A percentile compares a stretch with the other conserved stretches of the same genome.
These are phyloP conservation scores for Alternaria consortialis DNA, from an alignment of 2,329 filamentous ascomycete genomes.

Conservation along the genomic window DNA sequence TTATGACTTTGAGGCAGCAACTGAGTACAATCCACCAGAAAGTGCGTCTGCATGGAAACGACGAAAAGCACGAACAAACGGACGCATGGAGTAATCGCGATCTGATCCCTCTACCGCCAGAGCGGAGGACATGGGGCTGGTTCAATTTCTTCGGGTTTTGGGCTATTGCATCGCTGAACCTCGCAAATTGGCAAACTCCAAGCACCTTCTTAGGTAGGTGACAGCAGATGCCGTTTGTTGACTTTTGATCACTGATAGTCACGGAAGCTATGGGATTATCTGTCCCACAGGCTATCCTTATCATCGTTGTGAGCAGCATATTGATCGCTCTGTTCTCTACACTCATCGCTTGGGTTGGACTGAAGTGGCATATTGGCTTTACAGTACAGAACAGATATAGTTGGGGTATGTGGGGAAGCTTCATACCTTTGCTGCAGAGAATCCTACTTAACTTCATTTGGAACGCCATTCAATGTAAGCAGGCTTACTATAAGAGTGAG, in stretches of 20 bases:
- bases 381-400: slow-evolving; percentile 61
- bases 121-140: slow-evolving; percentile 53
- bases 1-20: slow-evolving; percentile 19
- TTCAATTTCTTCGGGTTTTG: slow-evolving; percentile 57
- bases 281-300: slow-evolving; percentile 58
- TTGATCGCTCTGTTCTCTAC: slow-evolving; percentile 56
- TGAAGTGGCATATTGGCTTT: slow-evolving; percentile 62
- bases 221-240: background rate
- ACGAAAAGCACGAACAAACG: slow-evolving; percentile 56
- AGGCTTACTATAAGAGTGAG: background rate
- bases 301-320: slow-evolving; percentile 57
- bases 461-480: slow-evolving; percentile 59
- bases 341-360: slow-evolving; percentile 58
- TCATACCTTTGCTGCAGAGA: slow-evolving; percentile 59
- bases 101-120: slow-evolving; percentile 50
- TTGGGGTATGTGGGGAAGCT: slow-evolving; percentile 61
- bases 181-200: slow-evolving; percentile 60
- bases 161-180: slow-evolving; percentile 53
- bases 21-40: slow-evolving; percentile 43
- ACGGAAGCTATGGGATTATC: slow-evolving; percentile 57
- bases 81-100: slow-evolving; percentile 54
- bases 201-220: slow-evolving; percentile 55
- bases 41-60: slow-evolving; percentile 52
- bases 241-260: slow-evolving; percentile 7
- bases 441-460: slow-evolving; percentile 62